Base-by-base conservation (phyloP, 352 stramenopile genomes). In the Phytophthora litchii region DNA sequence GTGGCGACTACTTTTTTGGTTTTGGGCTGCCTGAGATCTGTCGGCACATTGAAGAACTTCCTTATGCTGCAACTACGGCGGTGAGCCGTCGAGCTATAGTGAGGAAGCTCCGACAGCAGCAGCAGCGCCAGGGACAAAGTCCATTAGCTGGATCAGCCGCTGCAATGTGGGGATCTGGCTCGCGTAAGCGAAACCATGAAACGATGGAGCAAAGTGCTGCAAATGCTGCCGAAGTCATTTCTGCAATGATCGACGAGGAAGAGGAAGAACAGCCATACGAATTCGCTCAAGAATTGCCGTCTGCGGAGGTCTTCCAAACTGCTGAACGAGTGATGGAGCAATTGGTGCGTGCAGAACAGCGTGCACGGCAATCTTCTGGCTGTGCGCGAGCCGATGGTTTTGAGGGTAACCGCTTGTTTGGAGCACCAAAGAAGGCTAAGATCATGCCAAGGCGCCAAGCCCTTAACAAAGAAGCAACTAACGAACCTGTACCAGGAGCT, bases 361-460 rank as follows among this genome's bases (percentile, higher is more conserved):
- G 93, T 29, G 84, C 91, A 11, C 86, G 89, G 3, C 62, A 87
- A 40, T 95, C 85, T 4, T 95, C 78, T 7, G 92, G 93, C 10
- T 92, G 85, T 54, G 87, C 91, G 6, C 71, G 93, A 11, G 95
- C 87, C 0, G 92, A 98, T 58, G 91, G 91, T 0, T 84, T 91
- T 41, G 78, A 86, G 46, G 74, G 78, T 34, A 92, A 67, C 60
- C 71, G 61, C 50, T 57, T 86, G 61, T 76, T 75, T 70, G 71
- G 67, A 7, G 46, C 55, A 12, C 69, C 65, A 11, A 76, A 76
- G 54, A 73, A 66, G 40, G 40, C 34, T n/a, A 76, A 68, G 34
- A 62, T 48, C 13, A 68, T 76, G 69, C 54, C 62, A 16, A 55
- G 62, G 19, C 60, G 52, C 14, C 68, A 74, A 63, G 68, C 46